Evolutionary conservation across 495 filamentous ascomycete species (phyloP).

Genomic region (Elasticomyces elasticus): DNA sequence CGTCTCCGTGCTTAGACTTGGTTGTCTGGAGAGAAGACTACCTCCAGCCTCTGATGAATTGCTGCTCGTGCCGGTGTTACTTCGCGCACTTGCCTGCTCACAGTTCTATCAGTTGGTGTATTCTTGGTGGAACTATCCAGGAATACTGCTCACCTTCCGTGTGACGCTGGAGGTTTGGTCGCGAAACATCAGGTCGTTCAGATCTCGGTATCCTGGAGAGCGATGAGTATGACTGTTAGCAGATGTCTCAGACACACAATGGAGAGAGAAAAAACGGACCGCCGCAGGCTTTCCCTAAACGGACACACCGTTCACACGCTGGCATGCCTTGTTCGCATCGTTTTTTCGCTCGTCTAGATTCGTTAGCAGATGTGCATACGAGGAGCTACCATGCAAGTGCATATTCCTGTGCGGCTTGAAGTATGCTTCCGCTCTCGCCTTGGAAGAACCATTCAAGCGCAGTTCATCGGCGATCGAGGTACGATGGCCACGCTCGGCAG

Average conservation of each 20-base stretch:
- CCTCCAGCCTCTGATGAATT: neutral
- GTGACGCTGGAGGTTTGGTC: slow-evolving; percentile 7
- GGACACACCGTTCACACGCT: slow-evolving; percentile 14
- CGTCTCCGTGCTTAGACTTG: neutral
- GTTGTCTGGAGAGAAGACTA: neutral
- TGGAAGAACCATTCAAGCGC: too few relatives aligned
- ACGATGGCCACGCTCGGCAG: too few relatives aligned
- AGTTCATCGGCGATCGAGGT: too few relatives aligned
- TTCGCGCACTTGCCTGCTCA: slow-evolving; percentile 2
- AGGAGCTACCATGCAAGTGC: too few relatives aligned
- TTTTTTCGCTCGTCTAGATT: slow-evolving; percentile 13
- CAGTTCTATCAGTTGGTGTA: neutral
- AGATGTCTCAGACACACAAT: too few relatives aligned
- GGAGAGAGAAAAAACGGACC: too few relatives aligned
- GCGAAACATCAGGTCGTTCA: slow-evolving; percentile 10
- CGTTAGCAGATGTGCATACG: neutral
- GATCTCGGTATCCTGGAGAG: slow-evolving; percentile 18
- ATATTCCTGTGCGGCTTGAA: too few relatives aligned
- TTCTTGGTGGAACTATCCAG: too few relatives aligned
- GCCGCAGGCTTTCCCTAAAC: slow-evolving; percentile 14
- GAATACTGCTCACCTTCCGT: neutral
- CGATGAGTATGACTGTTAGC: too few relatives aligned
- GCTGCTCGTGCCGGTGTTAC: neutral
- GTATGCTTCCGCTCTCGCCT: too few relatives aligned
- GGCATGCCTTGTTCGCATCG: slow-evolving; percentile 13